Conservation (phyloP, 805 yeast genomes). For the Millerozyma acaciae region DNA sequence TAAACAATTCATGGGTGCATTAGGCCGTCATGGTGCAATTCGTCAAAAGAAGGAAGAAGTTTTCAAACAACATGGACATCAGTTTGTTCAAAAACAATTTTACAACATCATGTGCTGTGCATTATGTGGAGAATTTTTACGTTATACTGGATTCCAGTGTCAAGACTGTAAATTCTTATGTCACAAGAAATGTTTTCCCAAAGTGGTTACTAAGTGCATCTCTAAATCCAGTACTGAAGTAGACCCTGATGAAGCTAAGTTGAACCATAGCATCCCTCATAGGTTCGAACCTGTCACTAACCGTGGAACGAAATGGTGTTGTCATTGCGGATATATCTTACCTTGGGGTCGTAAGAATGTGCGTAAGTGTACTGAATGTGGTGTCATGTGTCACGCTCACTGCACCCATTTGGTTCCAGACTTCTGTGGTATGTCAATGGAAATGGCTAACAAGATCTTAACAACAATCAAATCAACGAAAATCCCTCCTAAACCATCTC, state of each 20-base stretch:
- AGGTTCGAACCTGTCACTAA: slow-evolving; percentile 90
- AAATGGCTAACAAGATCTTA: slow-evolving; percentile 86
- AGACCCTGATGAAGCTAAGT: slow-evolving; percentile 70
- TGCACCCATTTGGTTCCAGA: slow-evolving; percentile 96
- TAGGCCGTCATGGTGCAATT: slow-evolving; percentile 94
- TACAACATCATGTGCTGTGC: slow-evolving; percentile 98
- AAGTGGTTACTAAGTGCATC: slow-evolving; percentile 79
- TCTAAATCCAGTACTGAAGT: slow-evolving; percentile 68
- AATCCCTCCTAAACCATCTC: slow-evolving; percentile 12
- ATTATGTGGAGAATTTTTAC: slow-evolving; percentile 89
- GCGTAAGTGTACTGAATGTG: slow-evolving; percentile 90
- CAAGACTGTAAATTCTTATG: slow-evolving; percentile 80
- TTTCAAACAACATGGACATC: slow-evolving; percentile 94
- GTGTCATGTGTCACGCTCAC: slow-evolving; percentile 87
- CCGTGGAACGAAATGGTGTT: slow-evolving; percentile 98
- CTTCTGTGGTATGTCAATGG: slow-evolving; percentile 98
- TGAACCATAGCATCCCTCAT: slow-evolving; percentile 96
- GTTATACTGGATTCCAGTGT: slow-evolving; percentile 83
- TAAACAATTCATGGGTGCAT: slow-evolving; percentile 40
- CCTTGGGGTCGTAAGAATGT: slow-evolving; percentile 95
- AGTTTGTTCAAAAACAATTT: slow-evolving; percentile 90
- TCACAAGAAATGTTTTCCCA: slow-evolving; percentile 76
- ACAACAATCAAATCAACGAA: slow-evolving; percentile 74
- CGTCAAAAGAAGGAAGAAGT: slow-evolving; percentile 89
- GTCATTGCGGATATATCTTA: slow-evolving; percentile 95